Base-by-base conservation (phyloP, 2,329 filamentous ascomycete species). In the Phyllosticta capitalensis region DNA sequence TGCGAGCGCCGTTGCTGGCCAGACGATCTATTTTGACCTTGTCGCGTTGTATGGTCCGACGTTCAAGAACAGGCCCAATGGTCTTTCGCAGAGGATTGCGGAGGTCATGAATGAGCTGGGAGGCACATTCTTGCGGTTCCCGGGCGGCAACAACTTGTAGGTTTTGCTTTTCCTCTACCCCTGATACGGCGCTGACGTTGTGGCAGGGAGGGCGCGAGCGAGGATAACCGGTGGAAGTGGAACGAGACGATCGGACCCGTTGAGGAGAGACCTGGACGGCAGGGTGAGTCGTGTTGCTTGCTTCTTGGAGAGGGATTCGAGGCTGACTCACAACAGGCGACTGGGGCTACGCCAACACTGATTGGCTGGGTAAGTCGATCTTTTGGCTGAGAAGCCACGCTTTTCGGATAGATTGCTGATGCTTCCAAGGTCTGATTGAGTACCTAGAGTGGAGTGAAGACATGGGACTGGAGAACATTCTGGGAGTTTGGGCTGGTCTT, bases 371-470 rank as follows among this genome's bases (percentile, higher is more conserved):
- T 60, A 48, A 21, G 48, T 45, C 5, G 21, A 14, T 24, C 51
- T 3, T 30, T 9, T 0, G 9, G 50, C 6, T 5, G 14, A 5
- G 0, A 20, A 38, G 20, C 1, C 14, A 45, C 12, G 33, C 14
- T 3, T 10, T 17, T 45, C 12, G 6, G 17, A n/a, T 45, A 38
- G 9, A 14, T 38, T 26, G 12, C 52, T 59, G 19, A 59, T 33
- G 6, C 9, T 19, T 2, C 12, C 2, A 19, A 59, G 58, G 84
- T 17, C 72, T 84, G 9, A 68, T 85, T 53, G 84, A 87, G 69
- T 86, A 86, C 63, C 76, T 86, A 5, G 72, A 79, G 65, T 82
- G 81, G 78, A 77, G 83, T 51, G 77, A 84, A 61, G 84, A 87
- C 61, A 77, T 86, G 71, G 71, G 73, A n/a, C 76, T 85, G 64